Base-by-base conservation (phyloP, 1,284 basidiomycete genomes). In the Trametes versicolor region DNA sequence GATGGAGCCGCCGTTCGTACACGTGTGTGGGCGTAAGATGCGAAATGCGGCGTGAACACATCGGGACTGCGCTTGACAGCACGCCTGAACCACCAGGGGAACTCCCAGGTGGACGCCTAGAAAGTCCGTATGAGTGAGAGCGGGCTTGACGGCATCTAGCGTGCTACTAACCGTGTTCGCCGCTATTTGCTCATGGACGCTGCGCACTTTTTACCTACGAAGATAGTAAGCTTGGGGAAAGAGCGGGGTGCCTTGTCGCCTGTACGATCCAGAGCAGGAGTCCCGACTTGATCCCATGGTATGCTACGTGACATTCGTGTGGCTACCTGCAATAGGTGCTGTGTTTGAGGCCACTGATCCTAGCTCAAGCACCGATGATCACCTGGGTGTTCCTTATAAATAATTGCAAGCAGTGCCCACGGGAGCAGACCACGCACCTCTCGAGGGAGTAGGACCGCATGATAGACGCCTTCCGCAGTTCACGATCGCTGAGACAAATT, bases 331-430 rank as follows among this genome's bases (percentile, higher is more conserved):
- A 15, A 32, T 19, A 37, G 34, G 13, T 9, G 34, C n/a, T 21
- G 45, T 29, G 45, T 29, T 43, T 9, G 19, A 39, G 23, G 34
- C 13, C 32, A 32, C 32, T 37, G 23, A 32, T 36, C 0, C 41
- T 25, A 12, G 12, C 8, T 37, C 56, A 52, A 49, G 50, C 51
- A 60, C 58, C 25, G 17, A 23, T 23, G 58, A n/a, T 60, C 50
- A 53, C 37, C 58, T 60, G 50, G 21, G 23, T 23, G 41, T 8
- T 10, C 1, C 7, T 13, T 17, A 39, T 45, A 25, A 21, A 60
- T 23, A 52, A 29, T 45, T 21, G 8, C 7, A 27, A 58, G 19
- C 17, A 23, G 21, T 10, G 56, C 47, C 12, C 56, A 48, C n/a
- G n/a, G n/a, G 32, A 2, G 21, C 43, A 25, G 2, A 48, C 41